Evolutionary conservation across 257 asterid species (phyloP), one percentile per base, ranked within the genome.

Genomic region (Haberlea rhodopensis): DNA sequence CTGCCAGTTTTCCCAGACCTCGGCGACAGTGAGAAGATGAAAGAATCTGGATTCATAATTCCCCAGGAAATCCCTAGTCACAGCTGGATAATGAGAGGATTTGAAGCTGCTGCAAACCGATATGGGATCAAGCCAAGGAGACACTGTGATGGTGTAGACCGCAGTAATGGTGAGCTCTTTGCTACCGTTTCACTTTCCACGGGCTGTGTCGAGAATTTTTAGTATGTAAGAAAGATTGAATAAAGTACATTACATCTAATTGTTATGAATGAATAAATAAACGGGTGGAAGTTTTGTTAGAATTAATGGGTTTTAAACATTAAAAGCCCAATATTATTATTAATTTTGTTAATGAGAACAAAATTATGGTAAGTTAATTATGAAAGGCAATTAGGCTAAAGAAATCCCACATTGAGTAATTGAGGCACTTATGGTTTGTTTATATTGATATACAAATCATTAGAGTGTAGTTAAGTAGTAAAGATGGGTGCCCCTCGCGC

Each of bases 141-240:
- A 76, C 97, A 88, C 70, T 91, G 96, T 96, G 97, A 91, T 69
- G 96, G 96, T 9, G 97, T 91, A 2, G 95, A 91, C 58, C 94
- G 96, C 21, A 88, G 95, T 57, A 88, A 40, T 5, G 96, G 95
- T 89, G 66, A 61, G 81, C 60, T 72, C 52, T 5, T 53, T 63
- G 55, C 60, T 53, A 16, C 19, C 27, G 24, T 32, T 66, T 34
- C 10, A 15, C 25, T 5, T 56, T 45, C 48, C 2, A 2, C 45
- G 43, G n/a, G n/a, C n/a, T n/a, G 16, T 23, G 20, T 10, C 68
- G 43, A 23, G 40, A 23, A 6, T 62, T 8, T 13, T n/a, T 8
- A 18, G n/a, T n/a, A n/a, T n/a, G n/a, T 13, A 56, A 32, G 15
- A 21, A 18, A 31, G 11, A 52, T 24, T 29, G 34, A 24, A 10